Evolutionary conservation across 2,329 filamentous ascomycete species (phyloP), one percentile per base, ranked within the genome.

Genomic region (Botrytis deweyae): DNA sequence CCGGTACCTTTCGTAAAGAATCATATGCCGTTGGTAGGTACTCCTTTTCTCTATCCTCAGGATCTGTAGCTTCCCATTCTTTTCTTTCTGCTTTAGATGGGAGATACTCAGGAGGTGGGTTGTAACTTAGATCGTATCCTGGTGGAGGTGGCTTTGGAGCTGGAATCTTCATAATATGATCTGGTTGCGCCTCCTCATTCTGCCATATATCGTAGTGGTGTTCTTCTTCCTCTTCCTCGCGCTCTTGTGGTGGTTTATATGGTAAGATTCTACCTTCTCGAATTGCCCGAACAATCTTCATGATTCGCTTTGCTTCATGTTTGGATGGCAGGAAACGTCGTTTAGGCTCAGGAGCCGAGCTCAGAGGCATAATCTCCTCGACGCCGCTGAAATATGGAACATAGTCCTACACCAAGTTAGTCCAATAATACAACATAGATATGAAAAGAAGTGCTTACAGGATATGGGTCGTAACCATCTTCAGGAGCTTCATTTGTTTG

Each of bases 261-360:
- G 97, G 97, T 80, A 97, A 85, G 78, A 99, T 98, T 68, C 94
- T 90, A 52, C 97, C 96, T 83, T 98, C 95, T 77, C 92, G 91
- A 78, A 99, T 99, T 55, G 96, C 96, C 80, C 93, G 94, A 72
- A 98, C 96, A 80, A 99, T 90, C 85, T 99, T 98, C 90, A 98
- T 97, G 70, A 99, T 90, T 73, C 95, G 90, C 86, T 98, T 98
- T 46, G 93, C 92, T 83, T 99, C 96, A 82, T 99, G 94, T 84
- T 98, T 98, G 65, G 95, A 98, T 10, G 97, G 96, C 16, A 99
- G 85, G 82, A 98, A 99, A 79, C 96, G 91, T 76, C 96, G 89
- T 85, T 99, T 99, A 1, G 96, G 96, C 82, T 99, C 96, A 10
- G 96, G 96, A 0, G 96, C 96, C 64, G 95, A 92, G 81, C 94